phyloP scores from a whole-genome alignment of 2,329 filamentous ascomycete species.

The Claviceps sp. region DNA sequence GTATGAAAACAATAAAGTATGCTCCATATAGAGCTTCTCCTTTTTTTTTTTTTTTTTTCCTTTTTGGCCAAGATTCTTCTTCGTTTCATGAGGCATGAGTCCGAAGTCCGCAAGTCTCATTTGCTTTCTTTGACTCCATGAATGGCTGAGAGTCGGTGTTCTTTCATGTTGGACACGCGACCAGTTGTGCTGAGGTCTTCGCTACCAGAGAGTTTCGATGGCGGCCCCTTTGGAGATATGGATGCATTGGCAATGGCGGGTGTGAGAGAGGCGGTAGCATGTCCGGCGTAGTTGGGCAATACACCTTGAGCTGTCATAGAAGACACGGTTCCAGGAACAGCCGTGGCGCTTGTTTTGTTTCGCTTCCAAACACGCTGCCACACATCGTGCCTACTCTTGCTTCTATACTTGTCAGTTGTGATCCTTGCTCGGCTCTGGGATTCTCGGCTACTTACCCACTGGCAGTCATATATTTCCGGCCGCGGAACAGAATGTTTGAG shows the following conservation, averaged over 20 bases:
- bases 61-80: neutral
- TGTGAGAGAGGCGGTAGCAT: constrained; percentile 37
- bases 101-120: constrained; percentile 1
- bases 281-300: constrained; percentile 37
- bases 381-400: constrained; percentile 29
- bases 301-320: constrained; percentile 41
- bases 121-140: constrained; percentile 5
- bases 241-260: constrained; percentile 29
- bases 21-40: constrained; percentile 14
- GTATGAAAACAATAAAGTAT: constrained; percentile 20
- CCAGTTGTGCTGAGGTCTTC: constrained; percentile 10
- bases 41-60: constrained; percentile 2
- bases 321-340: constrained; percentile 34
- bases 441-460: constrained; percentile 16
- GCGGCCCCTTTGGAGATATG: constrained; percentile 17
- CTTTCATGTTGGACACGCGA: constrained; percentile 21
- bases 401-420: constrained; percentile 8
- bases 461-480: constrained; percentile 17
- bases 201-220: constrained; percentile 14
- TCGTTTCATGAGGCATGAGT: neutral
- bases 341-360: constrained; percentile 33
- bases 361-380: constrained; percentile 39
- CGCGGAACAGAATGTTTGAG: constrained; percentile 24
- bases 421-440: neutral
- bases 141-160: constrained; percentile 29